These are phyloP conservation scores for Oryza coarctata DNA, from an alignment of 176 grass and related monocot species.

Conservation along the genomic window DNA sequence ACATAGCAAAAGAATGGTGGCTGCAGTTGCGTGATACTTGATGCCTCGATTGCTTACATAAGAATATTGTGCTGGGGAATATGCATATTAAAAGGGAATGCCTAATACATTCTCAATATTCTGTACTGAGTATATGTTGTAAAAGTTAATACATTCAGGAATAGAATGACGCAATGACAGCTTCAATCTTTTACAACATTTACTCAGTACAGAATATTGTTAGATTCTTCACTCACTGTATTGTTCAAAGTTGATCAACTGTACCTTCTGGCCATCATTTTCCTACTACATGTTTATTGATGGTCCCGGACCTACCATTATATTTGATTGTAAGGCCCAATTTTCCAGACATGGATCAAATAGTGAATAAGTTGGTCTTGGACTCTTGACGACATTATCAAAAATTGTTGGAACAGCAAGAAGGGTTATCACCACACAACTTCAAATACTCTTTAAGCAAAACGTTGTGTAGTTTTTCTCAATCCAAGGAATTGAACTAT, in stretches of 20 bases:
- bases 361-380: background rate
- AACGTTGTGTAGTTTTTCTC: background rate
- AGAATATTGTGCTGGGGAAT: constrained; percentile 15
- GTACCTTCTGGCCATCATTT: background rate
- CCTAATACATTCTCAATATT: constrained; percentile 1
- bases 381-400: background rate
- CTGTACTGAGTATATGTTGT: background rate
- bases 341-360: background rate
- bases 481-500: background rate
- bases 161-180: background rate
- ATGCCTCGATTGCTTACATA: constrained; percentile 7
- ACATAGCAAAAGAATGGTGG: constrained; percentile 2
- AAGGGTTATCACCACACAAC: background rate
- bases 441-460: background rate
- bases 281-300: background rate
- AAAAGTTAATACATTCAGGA: constrained; percentile 3
- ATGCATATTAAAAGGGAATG: constrained; percentile 5
- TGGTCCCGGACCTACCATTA: background rate
- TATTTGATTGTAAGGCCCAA: background rate
- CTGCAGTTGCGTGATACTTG: constrained; percentile 18
- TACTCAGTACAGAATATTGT: background rate
- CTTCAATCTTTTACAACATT: background rate
- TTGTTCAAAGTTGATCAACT: constrained; percentile 7
- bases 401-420: background rate
- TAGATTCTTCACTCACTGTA: background rate